Evolutionary conservation across 495 filamentous ascomycete genomes (phyloP).

Genomic region (Penicillium antarcticum): DNA sequence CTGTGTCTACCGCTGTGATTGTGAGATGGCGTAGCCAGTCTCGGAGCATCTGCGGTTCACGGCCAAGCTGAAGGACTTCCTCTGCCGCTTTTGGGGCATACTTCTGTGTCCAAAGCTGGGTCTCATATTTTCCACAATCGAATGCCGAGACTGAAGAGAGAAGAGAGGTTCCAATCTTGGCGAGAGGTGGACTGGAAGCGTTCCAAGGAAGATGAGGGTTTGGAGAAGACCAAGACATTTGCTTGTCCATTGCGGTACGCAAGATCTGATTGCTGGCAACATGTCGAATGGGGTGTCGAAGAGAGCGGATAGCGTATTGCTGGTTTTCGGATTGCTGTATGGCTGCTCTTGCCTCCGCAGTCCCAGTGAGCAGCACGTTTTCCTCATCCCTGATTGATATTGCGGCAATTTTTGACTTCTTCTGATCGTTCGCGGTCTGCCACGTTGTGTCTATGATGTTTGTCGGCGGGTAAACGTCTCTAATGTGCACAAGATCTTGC

Average conservation of each 20-base stretch:
- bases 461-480: conserved; percentile 5
- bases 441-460: background rate
- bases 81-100: conserved; percentile 70
- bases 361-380: conserved; percentile 25
- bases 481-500: conserved; percentile 57
- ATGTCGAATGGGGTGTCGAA: conserved; percentile 36
- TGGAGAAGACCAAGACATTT: conserved; percentile 27
- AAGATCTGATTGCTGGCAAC: conserved; percentile 34
- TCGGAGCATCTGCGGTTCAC: conserved; percentile 65
- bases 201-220: background rate
- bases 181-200: conserved; percentile 45
- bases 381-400: conserved; percentile 33
- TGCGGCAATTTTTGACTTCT: conserved; percentile 37
- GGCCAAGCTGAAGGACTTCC: conserved; percentile 74
- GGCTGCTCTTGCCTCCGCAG: conserved; percentile 11
- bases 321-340: background rate
- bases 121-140: conserved; percentile 74
- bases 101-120: conserved; percentile 74
- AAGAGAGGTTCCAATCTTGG: conserved; percentile 58
- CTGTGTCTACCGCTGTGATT: conserved; percentile 69
- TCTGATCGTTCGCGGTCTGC: conserved; percentile 12
- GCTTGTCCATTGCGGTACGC: conserved; percentile 29
- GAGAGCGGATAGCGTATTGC: background rate
- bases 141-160: conserved; percentile 66
- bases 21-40: conserved; percentile 82